Conservation (phyloP, 768 basidiomycete genomes). For the Collybiopsis luxurians region DNA sequence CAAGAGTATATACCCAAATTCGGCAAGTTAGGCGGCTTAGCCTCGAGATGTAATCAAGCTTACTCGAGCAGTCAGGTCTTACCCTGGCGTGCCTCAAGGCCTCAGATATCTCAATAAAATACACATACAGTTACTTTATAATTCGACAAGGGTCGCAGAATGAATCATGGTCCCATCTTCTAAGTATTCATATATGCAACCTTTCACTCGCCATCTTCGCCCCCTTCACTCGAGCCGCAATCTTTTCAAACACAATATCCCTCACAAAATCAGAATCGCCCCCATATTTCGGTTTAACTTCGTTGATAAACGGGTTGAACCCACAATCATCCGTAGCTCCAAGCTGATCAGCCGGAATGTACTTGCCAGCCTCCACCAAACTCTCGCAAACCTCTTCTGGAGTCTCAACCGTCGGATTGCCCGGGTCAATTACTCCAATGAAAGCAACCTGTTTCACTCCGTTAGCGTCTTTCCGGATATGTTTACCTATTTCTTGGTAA, state of each 20-base stretch:
- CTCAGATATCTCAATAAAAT: no score
- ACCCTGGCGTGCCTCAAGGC: no score
- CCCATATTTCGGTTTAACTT: slow-evolving; percentile 3
- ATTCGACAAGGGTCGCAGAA: no score
- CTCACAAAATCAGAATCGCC: slow-evolving; percentile 4
- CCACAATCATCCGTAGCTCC: slow-evolving; percentile 8
- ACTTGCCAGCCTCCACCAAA: slow-evolving; percentile 1
- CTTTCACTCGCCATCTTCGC: slow-evolving; percentile 5
- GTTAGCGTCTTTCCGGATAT: slow-evolving; percentile 3
- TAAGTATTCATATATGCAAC: not conserved
- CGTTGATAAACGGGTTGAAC: slow-evolving; percentile 1
- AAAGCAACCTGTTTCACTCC: slow-evolving; percentile 6
- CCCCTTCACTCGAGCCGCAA: slow-evolving; percentile 2
- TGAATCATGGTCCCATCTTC: no score
- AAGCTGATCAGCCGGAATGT: slow-evolving; percentile 3
- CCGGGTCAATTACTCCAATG: slow-evolving; percentile 3
- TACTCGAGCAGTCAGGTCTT: no score
- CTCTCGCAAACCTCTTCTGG: slow-evolving; percentile 1
- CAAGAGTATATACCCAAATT: not conserved
- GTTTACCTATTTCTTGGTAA: slow-evolving; percentile 4
- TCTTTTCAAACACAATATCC: slow-evolving; percentile 6
- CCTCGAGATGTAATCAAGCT: not conserved
- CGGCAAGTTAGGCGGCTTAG: not conserved
- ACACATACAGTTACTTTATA: no score
- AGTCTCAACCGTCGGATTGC: slow-evolving; percentile 2